Conservation (phyloP, 305 asterid species). For the Fraxinus paxiana region DNA sequence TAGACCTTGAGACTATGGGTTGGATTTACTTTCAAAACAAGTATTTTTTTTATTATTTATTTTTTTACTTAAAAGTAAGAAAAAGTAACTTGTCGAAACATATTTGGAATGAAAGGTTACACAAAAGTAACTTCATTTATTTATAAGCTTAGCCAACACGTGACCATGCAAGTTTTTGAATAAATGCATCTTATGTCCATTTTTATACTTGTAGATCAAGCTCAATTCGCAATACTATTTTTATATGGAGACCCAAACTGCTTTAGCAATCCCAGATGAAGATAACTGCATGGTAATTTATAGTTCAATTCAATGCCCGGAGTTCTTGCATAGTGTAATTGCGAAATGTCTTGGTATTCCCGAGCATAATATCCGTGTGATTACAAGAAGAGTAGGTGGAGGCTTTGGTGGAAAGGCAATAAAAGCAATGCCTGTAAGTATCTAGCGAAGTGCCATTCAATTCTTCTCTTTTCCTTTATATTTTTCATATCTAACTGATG, state of each 20-base stretch:
- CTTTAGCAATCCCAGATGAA: slow-evolving; percentile 82
- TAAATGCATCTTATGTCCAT: background rate
- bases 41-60: background rate
- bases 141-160: background rate
- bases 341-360: slow-evolving; percentile 74
- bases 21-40: background rate
- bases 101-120: background rate
- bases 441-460: background rate
- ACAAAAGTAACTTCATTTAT: background rate
- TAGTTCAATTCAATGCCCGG: slow-evolving; percentile 61
- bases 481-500: background rate
- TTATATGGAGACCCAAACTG: slow-evolving; percentile 78
- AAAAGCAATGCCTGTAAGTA: slow-evolving; percentile 63
- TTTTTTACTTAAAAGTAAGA: background rate
- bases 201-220: slow-evolving; percentile 37
- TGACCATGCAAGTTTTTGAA: background rate
- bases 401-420: slow-evolving; percentile 78
- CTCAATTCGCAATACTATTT: slow-evolving; percentile 70
- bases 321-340: slow-evolving; percentile 45
- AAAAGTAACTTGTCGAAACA: background rate
- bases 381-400: slow-evolving; percentile 78
- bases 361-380: slow-evolving; percentile 59
- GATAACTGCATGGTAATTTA: slow-evolving; percentile 78
- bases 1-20: background rate
- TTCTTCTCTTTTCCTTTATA: background rate